A percentile compares a stretch with the other conserved stretches of the same genome.
Evolutionary conservation across 2,329 filamentous ascomycete genomes (phyloP).

Genomic region (Alternaria gansuensis): DNA sequence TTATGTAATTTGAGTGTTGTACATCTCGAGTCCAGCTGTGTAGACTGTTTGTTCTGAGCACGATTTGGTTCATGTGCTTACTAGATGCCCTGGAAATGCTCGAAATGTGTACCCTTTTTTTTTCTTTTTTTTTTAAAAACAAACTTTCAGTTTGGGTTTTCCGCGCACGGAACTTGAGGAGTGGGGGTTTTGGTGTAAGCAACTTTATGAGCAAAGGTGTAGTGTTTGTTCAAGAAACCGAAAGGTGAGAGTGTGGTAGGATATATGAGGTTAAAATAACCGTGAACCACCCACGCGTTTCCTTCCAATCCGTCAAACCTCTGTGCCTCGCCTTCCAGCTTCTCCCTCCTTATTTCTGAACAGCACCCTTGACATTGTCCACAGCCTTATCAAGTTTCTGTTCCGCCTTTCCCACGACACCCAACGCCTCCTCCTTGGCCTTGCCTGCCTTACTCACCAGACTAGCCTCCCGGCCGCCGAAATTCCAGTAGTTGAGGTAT

Average conservation of each 20-base stretch:
- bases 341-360: constrained; percentile 20
- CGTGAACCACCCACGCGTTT: too few species aligned
- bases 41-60: neutral
- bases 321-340: neutral
- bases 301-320: too few species aligned
- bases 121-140: neutral
- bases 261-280: too few species aligned
- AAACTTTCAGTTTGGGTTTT: neutral
- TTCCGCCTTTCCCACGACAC: constrained; percentile 13
- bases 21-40: neutral
- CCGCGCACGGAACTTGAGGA: too few species aligned
- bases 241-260: too few species aligned
- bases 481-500: constrained; percentile 68
- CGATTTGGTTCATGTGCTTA: too few species aligned
- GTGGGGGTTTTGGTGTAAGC: too few species aligned
- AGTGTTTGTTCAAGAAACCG: too few species aligned
- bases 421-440: constrained; percentile 18
- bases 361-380: constrained; percentile 22
- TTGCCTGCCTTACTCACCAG: constrained; percentile 49
- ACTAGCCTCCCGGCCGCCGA: constrained; percentile 57
- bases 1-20: constrained; percentile 72
- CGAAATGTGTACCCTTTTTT: neutral
- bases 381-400: constrained; percentile 17
- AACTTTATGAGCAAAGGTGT: too few species aligned
- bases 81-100: too few species aligned